A percentile compares a stretch with the other conserved stretches of the same genome.
These are phyloP conservation scores for Leccinum longicurvipes DNA, from an alignment of 768 basidiomycete genomes.

Conservation along the genomic window DNA sequence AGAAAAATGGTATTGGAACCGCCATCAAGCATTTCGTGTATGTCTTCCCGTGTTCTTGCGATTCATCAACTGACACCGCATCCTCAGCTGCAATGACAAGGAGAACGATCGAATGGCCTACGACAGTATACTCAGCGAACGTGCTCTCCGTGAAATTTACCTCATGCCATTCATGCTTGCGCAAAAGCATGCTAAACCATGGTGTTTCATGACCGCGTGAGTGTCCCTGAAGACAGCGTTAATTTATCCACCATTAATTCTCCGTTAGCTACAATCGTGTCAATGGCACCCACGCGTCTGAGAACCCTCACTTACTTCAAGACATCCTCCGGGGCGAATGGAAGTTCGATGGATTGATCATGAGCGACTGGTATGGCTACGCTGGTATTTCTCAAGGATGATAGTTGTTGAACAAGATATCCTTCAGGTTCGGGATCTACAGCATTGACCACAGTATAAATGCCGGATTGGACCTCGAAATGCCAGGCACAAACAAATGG, in stretches of 20 bases:
- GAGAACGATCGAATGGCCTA: slow-evolving; percentile 72
- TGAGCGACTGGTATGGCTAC: slow-evolving; percentile 72
- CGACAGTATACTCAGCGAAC: slow-evolving; percentile 46
- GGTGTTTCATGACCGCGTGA: slow-evolving; percentile 60
- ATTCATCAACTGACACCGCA: neutral
- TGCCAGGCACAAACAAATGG: slow-evolving; percentile 79
- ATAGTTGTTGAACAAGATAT: neutral
- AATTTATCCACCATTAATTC: neutral
- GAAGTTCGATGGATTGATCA: slow-evolving; percentile 68
- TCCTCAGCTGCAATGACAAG: slow-evolving; percentile 68
- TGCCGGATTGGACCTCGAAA: slow-evolving; percentile 78
- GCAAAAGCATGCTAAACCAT: slow-evolving; percentile 49
- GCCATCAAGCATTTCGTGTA: slow-evolving; percentile 83
- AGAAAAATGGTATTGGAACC: slow-evolving; percentile 70
- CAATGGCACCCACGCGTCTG: slow-evolving; percentile 70
- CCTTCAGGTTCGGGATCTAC: slow-evolving; percentile 65
- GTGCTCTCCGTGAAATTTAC: slow-evolving; percentile 58
- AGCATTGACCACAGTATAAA: slow-evolving; percentile 61
- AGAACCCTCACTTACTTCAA: slow-evolving; percentile 56
- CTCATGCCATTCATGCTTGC: slow-evolving; percentile 61
- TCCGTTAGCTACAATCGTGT: slow-evolving; percentile 62
- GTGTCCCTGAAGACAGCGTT: slow-evolving; percentile 19
- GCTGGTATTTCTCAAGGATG: neutral
- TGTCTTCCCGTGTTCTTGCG: slow-evolving; percentile 5
- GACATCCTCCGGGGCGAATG: slow-evolving; percentile 71